Evolutionary conservation across 768 basidiomycete genomes (phyloP).

Genomic region (Amylocystis lapponica): DNA sequence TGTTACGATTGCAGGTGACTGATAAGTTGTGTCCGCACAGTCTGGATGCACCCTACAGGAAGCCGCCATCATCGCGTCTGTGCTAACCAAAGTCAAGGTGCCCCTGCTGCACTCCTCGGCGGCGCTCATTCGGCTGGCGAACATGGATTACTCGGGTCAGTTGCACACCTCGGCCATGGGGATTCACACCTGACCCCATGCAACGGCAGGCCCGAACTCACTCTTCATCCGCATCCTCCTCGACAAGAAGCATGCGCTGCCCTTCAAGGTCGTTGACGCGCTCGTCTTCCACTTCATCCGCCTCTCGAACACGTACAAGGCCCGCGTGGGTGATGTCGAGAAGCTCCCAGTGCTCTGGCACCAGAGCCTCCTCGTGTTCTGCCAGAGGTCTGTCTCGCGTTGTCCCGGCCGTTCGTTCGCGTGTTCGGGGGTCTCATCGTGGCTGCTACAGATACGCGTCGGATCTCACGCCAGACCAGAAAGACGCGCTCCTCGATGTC

Average conservation of each 20-base stretch:
- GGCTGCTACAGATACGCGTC: slow-evolving; percentile 67
- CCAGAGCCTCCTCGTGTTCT: slow-evolving; percentile 91
- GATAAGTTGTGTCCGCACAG: slow-evolving; percentile 27
- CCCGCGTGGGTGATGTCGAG: slow-evolving; percentile 63
- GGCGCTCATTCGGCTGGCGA: slow-evolving; percentile 85
- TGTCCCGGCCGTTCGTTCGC: background rate
- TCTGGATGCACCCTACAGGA: slow-evolving; percentile 88
- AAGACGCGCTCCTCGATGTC: slow-evolving; percentile 94
- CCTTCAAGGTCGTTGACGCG: slow-evolving; percentile 96
- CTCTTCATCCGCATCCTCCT: slow-evolving; percentile 94
- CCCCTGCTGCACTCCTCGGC: slow-evolving; percentile 97
- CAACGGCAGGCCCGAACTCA: slow-evolving; percentile 70
- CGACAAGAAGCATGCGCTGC: slow-evolving; percentile 97
- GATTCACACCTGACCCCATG: background rate
- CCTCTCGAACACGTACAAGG: slow-evolving; percentile 86
- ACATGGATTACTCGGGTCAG: slow-evolving; percentile 92
- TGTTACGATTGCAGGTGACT: background rate
- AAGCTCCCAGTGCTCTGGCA: slow-evolving; percentile 98
- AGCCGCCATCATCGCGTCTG: slow-evolving; percentile 89
- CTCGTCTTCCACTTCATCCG: slow-evolving; percentile 98
- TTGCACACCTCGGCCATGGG: background rate
- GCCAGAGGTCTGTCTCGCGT: slow-evolving; percentile 61
- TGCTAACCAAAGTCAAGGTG: slow-evolving; percentile 85
- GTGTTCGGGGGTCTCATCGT: background rate
- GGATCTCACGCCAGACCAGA: slow-evolving; percentile 94